phyloP scores from a whole-genome alignment of 2,329 filamentous ascomycete species.

The Hypoxylon sp. region DNA sequence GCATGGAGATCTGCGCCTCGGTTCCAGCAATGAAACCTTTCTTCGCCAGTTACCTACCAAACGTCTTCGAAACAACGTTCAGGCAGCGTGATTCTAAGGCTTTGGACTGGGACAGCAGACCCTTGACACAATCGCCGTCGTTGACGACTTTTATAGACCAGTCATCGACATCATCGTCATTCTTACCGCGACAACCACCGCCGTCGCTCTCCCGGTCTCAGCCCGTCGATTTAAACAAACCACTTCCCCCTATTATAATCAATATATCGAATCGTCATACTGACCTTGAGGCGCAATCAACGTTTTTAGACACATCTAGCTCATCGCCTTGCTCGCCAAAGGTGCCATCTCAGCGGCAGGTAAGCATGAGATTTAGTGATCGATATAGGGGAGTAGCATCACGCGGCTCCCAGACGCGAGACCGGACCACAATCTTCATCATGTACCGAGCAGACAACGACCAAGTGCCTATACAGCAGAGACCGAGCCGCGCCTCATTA shows the following conservation, averaged over 20 bases:
- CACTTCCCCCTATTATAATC: conserved; percentile 49
- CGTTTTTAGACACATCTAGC: background rate
- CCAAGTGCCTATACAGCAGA: conserved; percentile 12
- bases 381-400: conserved; percentile 15
- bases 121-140: conserved; percentile 21
- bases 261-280: conserved; percentile 20
- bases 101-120: conserved; percentile 34
- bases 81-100: conserved; percentile 19
- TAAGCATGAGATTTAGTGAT: conserved; percentile 29
- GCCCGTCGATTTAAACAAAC: conserved; percentile 51
- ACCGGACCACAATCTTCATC: conserved; percentile 47
- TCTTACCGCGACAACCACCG: conserved; percentile 32
- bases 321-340: background rate
- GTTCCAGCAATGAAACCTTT: conserved; percentile 63
- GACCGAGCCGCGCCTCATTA: conserved; percentile 19
- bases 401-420: conserved; percentile 19
- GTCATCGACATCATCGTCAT: conserved; percentile 33
- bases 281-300: conserved; percentile 19
- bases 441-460: conserved; percentile 43
- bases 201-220: conserved; percentile 22
- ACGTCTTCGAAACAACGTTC: conserved; percentile 30
- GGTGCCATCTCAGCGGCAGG: conserved; percentile 17
- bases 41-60: conserved; percentile 57
- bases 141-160: conserved; percentile 39
- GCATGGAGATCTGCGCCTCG: conserved; percentile 60